Conservation (phyloP, 2,329 filamentous ascomycete species). For the Venturia oleaginea region DNA sequence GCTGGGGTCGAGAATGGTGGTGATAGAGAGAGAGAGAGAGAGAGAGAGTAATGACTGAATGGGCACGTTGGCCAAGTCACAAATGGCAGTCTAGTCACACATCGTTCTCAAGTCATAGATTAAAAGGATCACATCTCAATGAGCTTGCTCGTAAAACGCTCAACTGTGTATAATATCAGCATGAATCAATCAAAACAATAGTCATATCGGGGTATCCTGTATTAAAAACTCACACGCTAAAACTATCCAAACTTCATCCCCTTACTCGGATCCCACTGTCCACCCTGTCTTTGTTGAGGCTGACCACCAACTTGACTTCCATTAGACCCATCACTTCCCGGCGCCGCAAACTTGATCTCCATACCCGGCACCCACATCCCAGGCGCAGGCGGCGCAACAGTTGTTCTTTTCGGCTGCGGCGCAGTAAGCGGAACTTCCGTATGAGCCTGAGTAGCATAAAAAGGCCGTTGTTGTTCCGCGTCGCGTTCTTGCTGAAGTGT, state of each 20-base stretch:
- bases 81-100: too few relatives aligned
- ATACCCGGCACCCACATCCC: slow-evolving; percentile 71
- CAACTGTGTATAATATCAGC: neutral
- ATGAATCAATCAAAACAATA: neutral
- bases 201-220: neutral
- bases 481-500: slow-evolving; percentile 37
- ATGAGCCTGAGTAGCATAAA: slow-evolving; percentile 39
- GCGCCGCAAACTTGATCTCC: slow-evolving; percentile 61
- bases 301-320: slow-evolving; percentile 18
- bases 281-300: slow-evolving; percentile 21
- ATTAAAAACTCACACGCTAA: neutral
- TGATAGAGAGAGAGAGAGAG: too few relatives aligned
- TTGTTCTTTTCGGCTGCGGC: slow-evolving; percentile 35
- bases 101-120: too few relatives aligned
- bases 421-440: slow-evolving; percentile 49
- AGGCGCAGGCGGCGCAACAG: slow-evolving; percentile 19
- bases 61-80: too few relatives aligned
- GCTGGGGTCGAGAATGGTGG: too few relatives aligned
- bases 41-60: too few relatives aligned
- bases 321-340: slow-evolving; percentile 18
- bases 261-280: slow-evolving; percentile 51
- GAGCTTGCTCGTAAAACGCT: neutral
- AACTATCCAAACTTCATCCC: slow-evolving; percentile 46
- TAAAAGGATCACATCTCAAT: neutral
- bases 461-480: slow-evolving; percentile 47